Conservation (phyloP, 208 protist genomes). For the Wallacemonas sp. region DNA sequence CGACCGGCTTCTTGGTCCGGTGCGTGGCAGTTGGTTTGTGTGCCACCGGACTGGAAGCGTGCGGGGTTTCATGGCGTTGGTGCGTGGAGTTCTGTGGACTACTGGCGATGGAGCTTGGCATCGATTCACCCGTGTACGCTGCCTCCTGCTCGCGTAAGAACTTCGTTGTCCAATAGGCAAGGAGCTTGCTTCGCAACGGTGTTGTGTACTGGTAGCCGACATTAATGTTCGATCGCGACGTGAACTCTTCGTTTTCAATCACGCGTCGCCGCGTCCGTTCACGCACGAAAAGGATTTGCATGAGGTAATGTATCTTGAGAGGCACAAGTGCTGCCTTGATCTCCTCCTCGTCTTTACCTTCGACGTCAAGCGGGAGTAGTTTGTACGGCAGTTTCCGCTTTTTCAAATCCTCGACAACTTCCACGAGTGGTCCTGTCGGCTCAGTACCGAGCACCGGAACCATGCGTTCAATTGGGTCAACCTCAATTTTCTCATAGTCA, state of each 20-base stretch:
- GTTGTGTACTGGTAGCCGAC: slow-evolving; percentile 30
- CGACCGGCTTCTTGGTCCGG: background rate
- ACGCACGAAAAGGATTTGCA: slow-evolving; percentile 47
- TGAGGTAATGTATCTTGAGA: slow-evolving; percentile 45
- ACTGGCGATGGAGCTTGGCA: slow-evolving; percentile 9
- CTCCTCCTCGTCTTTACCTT: slow-evolving; percentile 28
- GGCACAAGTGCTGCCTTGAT: slow-evolving; percentile 37
- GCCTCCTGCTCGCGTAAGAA: slow-evolving; percentile 15
- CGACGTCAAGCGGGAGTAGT: slow-evolving; percentile 46
- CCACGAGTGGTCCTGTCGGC: slow-evolving; percentile 17
- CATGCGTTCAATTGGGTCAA: slow-evolving; percentile 28
- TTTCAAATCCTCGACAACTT: slow-evolving; percentile 19
- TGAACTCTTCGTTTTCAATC: slow-evolving; percentile 43
- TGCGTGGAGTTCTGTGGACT: background rate
- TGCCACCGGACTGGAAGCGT: background rate
- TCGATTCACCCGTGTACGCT: background rate
- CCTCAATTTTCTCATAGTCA: slow-evolving; percentile 20
- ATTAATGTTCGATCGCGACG: slow-evolving; percentile 18
- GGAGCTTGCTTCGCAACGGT: slow-evolving; percentile 34
- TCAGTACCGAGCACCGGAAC: slow-evolving; percentile 32
- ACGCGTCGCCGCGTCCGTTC: slow-evolving; percentile 45
- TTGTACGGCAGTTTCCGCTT: slow-evolving; percentile 7
- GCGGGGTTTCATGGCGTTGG: background rate
- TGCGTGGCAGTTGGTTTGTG: background rate
- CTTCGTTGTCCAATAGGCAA: slow-evolving; percentile 21